phyloP scores from a whole-genome alignment of 1,284 basidiomycete species.

The Trichosporon sp. region DNA sequence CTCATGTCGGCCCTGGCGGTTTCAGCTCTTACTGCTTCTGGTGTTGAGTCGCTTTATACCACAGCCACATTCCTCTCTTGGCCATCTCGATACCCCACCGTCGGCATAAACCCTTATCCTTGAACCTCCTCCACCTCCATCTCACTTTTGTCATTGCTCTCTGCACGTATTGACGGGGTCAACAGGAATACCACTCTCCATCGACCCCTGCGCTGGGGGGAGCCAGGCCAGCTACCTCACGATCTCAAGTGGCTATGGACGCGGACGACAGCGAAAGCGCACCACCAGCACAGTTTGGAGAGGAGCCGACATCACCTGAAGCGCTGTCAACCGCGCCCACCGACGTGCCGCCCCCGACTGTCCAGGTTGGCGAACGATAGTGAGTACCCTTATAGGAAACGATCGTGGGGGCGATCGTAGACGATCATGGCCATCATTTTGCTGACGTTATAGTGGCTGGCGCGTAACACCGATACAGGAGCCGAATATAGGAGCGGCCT shows the following conservation, averaged over 20 bases:
- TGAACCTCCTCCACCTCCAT: neutral
- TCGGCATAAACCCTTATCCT: neutral
- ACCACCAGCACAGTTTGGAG: neutral
- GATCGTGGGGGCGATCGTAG: neutral
- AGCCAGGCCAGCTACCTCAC: neutral
- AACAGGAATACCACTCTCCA: neutral
- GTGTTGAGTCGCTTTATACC: slow-evolving; percentile 1
- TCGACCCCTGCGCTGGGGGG: slow-evolving; percentile 1
- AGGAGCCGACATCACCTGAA: neutral
- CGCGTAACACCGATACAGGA: neutral
- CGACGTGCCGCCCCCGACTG: neutral
- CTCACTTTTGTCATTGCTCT: neutral
- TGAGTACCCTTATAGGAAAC: too few species aligned
- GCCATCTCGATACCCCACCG: slow-evolving; percentile 2
- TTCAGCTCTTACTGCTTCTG: slow-evolving; percentile 2
- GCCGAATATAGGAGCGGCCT: neutral
- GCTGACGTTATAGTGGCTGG: slow-evolving; percentile 3
- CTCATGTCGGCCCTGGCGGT: slow-evolving; percentile 3
- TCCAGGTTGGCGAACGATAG: neutral
- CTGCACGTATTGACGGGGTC: neutral
- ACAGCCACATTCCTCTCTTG: slow-evolving; percentile 1
- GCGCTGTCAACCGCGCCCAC: neutral
- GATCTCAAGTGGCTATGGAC: slow-evolving; percentile 2
- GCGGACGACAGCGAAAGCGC: neutral
- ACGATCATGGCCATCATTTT: neutral